Evolutionary conservation across 1,284 basidiomycete species (phyloP), one percentile per base, ranked within the genome.

Genomic region (Thecaphora thlaspeos): DNA sequence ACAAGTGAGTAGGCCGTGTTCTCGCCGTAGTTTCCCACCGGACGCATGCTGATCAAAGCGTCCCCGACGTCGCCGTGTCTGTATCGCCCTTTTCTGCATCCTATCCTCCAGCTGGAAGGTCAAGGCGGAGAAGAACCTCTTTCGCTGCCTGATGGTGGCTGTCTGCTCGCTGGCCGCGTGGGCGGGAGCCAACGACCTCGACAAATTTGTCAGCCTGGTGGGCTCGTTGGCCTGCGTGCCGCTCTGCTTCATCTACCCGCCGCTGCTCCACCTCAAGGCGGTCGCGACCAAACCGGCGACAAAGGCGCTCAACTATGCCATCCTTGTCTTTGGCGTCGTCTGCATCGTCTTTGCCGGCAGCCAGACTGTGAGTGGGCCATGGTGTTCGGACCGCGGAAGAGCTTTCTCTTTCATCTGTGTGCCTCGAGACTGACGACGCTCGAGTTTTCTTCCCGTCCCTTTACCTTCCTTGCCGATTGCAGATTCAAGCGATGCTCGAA

Each of bases 201-300:
- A 99, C 82, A 97, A 97, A 81, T 97, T 97, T 77, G 94, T 98
- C 15, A 85, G 90, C 15, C 85, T 98, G 67, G 85, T 98, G 54
- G 94, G 94, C 19, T 88, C 88, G 70, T 90, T 95, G 71, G 93
- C 93, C 51, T 97, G 92, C 75, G 87, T 96, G 8, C 93, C 94
- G 7, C 81, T 97, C 49, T 95, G 91, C 79, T 95, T 77, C 77
- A 87, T 93, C 44, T 95, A 96, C 75, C 93, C 91, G 4, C 88
- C 93, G 2, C 85, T 98, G 85, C 81, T 98, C 49, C 93, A 97
- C 78, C 88, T 92, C 79, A 89, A 86, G 78, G 91, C 89, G 1
- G 58, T 55, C 43, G 90, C 94, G 3, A 83, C 81, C 51, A 91
- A 89, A 0, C 81, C 83, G 46, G 83, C 76, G 60, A 83, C 88